Percentiles rank a stretch among this genome's conserved stretches.
Evolutionary conservation across 495 filamentous ascomycete genomes (phyloP).

Genomic region (Podospora comata): DNA sequence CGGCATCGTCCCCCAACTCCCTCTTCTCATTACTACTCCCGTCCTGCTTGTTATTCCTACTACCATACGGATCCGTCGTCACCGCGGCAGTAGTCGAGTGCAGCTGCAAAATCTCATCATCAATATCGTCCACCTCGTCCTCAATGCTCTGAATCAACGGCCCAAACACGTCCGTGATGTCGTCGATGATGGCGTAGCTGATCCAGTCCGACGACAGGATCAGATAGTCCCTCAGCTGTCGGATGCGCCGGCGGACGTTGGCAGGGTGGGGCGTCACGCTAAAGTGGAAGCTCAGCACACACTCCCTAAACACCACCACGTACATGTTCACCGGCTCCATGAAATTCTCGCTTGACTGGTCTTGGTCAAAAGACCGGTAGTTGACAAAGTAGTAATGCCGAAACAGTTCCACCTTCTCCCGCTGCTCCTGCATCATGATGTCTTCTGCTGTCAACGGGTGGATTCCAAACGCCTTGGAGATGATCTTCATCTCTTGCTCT

Average conservation of each 20-base stretch:
- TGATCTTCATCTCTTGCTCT: conserved; percentile 84
- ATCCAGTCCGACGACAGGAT: conserved; percentile 96
- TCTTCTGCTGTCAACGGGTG: conserved; percentile 94
- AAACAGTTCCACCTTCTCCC: conserved; percentile 97
- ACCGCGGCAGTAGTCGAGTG: conserved; percentile 49
- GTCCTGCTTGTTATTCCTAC: conserved; percentile 26
- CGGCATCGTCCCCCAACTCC: conserved; percentile 41
- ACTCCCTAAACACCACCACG: conserved; percentile 92
- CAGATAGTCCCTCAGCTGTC: conserved; percentile 91
- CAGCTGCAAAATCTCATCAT: conserved; percentile 73
- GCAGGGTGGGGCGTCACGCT: conserved; percentile 88
- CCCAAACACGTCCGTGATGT: conserved; percentile 93
- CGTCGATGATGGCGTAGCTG: conserved; percentile 94
- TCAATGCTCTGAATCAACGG: conserved; percentile 87
- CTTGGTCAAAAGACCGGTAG: conserved; percentile 95
- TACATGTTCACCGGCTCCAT: conserved; percentile 97
- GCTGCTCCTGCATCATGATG: conserved; percentile 93
- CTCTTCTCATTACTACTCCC: conserved; percentile 41
- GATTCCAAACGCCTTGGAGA: conserved; percentile 90
- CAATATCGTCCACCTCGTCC: conserved; percentile 85
- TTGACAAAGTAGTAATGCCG: conserved; percentile 97
- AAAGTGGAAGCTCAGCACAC: conserved; percentile 94
- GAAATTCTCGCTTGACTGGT: conserved; percentile 79
- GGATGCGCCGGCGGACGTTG: conserved; percentile 88
- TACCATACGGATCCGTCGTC: conserved; percentile 31